Evolutionary conservation across 352 stramenopile genomes (phyloP), one percentile per base, ranked within the genome.

Genomic region (Globisporangium perplexum): DNA sequence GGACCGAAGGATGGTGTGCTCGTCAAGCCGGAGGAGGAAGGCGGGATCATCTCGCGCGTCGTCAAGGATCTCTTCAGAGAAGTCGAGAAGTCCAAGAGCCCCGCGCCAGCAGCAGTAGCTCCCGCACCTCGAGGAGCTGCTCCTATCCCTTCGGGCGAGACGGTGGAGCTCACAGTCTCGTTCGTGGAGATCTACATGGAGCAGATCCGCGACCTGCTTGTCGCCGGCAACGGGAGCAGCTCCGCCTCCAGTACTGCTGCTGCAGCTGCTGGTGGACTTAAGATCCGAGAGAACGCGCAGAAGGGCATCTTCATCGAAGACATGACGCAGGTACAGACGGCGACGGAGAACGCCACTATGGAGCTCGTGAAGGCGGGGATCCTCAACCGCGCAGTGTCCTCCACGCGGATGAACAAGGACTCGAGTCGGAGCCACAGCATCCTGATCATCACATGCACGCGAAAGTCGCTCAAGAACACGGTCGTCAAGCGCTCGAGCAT

Each of bases 131-230:
- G 22, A 49, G n/a, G 20, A 18, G 22, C 42, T 20, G n/a, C 18
- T 11, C 17, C 20, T 4, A 24, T 23, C 30, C 14, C 36, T 3
- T 12, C 14, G 2, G 28, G 24, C 2, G 49, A 56, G 38, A 53
- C 42, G 12, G 71, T 88, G 28, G 73, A 88, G 35, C 60, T 90
- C 45, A 75, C 55, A 14, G 69, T 78, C 30, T 92, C 81, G 2
- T 89, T 93, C 61, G 71, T 95, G 7, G 84, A 95, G 64, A 94
- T 95, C 35, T 95, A 95, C 71, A 90, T 93, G 81, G 85, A 95
- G 59, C 74, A 88, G 39, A 85, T 95, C 31, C 77, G 80, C 10
- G 85, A 95, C 48, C 55, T 95, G 23, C 62, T 93, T 4, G 54
- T 62, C 18, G 10, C 56, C 4, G 30, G 44, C 2, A 55, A n/a